Base-by-base conservation (phyloP, 805 yeast species). In the Ogataea philodendri region DNA sequence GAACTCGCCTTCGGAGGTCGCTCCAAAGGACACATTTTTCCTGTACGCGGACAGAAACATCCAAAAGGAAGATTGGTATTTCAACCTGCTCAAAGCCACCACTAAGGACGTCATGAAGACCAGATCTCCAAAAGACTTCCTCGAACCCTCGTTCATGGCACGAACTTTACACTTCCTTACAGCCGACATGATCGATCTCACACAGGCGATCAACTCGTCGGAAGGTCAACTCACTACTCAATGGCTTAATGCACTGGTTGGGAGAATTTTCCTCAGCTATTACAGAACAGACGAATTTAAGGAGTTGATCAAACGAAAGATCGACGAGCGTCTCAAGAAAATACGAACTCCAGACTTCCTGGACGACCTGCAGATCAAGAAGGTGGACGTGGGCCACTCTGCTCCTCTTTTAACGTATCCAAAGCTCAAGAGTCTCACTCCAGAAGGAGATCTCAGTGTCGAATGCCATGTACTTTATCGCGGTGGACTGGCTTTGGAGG, bases 61-160 rank as follows among this genome's bases (percentile, higher is more conserved):
- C 37, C 88, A 82, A 30, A 90, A 90, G 52, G 98, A 93, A 59
- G 96, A 90, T 56, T 81, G 96, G 84, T 93, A 90, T 56, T 88
- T 87, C 59, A 79, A 85, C 1, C 65, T 93, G 36, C 68, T 90
- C n/a, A 68, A 81, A 38, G 94, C 94, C 1, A 74, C 90, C 0
- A 83, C 81, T 41, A 60, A 62, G 5, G 62, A 60, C 7, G 44
- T 48, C 10, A 18, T 48, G 26, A 45, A 35, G 26, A 38, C 52
- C 18, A 46, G 42, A 30, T 35, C 42, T 3, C 39, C 48, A 2
- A 44, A 54, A 5, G 66, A 65, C 33, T 32, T 55, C 5, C 33
- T 78, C 13, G 78, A 80, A 35, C 87, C 97, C 1, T 52, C 68
- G 1, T 39, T 74, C 0, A 69, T 75, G 58, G 97, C 97, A 0